A percentile compares a stretch with the other conserved stretches of the same genome.
Evolutionary conservation across 495 filamentous ascomycete species (phyloP).

Genomic region (Clavariopsis aquatica): DNA sequence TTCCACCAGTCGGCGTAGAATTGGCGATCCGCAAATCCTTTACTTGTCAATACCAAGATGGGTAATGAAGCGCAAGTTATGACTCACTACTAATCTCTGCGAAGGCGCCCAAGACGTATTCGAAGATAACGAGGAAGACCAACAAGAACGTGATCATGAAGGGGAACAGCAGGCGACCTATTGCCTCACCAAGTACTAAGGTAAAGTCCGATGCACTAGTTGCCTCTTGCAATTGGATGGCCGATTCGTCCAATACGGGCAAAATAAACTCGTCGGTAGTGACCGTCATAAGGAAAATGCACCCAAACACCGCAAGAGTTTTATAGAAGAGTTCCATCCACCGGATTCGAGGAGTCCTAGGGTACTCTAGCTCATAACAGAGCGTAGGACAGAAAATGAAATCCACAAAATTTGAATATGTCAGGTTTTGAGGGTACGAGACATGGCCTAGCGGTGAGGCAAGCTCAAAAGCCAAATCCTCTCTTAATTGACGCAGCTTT

Average conservation of each 20-base stretch:
- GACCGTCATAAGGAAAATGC: conserved; percentile 90
- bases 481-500: conserved; percentile 64
- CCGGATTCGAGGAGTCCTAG: conserved; percentile 68
- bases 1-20: conserved; percentile 99
- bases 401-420: conserved; percentile 77
- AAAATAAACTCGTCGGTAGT: conserved; percentile 95
- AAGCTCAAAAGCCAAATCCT: conserved; percentile 85
- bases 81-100: conserved; percentile 78
- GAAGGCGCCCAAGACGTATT: conserved; percentile 92
- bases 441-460: conserved; percentile 85
- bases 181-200: conserved; percentile 86
- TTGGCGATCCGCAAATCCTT: conserved; percentile 80
- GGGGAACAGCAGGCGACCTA: conserved; percentile 89
- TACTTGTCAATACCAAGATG: conserved; percentile 14
- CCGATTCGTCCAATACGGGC: conserved; percentile 80
- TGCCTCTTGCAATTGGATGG: conserved; percentile 60
- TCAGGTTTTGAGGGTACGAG: conserved; percentile 89
- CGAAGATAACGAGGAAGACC: conserved; percentile 53
- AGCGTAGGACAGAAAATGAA: conserved; percentile 91
- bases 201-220: conserved; percentile 63
- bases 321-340: conserved; percentile 87
- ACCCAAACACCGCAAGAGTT: conserved; percentile 87
- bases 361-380: conserved; percentile 97
- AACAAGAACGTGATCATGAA: conserved; percentile 74
- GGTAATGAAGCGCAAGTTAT: neutral